Conservation (phyloP, 306 rosid genomes). For the Acacia melanoxylon region DNA sequence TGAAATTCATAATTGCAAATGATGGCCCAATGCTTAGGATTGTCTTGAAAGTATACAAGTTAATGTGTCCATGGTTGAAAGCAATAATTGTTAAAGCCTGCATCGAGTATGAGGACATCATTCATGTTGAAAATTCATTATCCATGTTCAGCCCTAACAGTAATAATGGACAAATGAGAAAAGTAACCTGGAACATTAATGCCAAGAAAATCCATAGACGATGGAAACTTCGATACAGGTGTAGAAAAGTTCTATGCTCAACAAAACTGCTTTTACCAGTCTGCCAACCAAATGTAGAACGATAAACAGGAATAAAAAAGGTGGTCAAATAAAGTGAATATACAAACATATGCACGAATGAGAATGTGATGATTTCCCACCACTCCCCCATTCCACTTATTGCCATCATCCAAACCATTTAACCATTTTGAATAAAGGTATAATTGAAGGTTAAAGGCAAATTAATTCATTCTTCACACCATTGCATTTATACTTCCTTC, state of each 20-base stretch:
- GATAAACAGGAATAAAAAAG: not conserved
- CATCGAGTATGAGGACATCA: constrained; percentile 30
- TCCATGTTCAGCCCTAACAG: constrained; percentile 19
- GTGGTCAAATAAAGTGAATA: not conserved
- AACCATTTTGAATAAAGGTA: not conserved
- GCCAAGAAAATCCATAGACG: constrained; percentile 98
- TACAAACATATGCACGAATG: not conserved
- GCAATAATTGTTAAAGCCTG: constrained; percentile 89
- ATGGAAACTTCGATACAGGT: constrained; percentile 93
- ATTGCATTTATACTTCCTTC: not conserved
- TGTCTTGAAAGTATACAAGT: constrained; percentile 68
- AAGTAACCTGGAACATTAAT: constrained; percentile 85
- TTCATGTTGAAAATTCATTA: constrained; percentile 19
- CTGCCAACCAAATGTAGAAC: constrained; percentile 46
- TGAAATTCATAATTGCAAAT: constrained; percentile 82
- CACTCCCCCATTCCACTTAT: not conserved
- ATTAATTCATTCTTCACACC: not conserved
- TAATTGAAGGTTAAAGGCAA: not conserved
- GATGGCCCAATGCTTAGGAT: constrained; percentile 90
- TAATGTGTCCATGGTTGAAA: constrained; percentile 53
- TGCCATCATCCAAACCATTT: constrained; percentile 11
- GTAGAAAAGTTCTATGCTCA: constrained; percentile 91
- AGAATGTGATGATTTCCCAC: not conserved
- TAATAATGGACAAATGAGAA: constrained; percentile 19
- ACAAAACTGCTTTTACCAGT: constrained; percentile 97